Conservation (phyloP, 129 eudicot species). For the Flaveria robusta region DNA sequence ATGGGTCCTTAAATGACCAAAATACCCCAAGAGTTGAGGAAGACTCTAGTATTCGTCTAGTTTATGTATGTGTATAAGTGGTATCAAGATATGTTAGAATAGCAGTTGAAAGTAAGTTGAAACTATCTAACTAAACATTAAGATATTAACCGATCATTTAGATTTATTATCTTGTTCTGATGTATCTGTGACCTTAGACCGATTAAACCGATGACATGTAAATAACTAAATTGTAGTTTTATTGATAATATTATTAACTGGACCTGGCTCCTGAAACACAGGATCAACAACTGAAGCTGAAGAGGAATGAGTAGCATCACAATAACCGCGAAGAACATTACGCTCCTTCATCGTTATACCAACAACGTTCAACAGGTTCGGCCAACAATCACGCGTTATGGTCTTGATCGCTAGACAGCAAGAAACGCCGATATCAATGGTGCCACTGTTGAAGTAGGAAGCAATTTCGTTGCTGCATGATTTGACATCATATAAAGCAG, state of each 20-base stretch:
- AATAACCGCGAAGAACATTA: slow-evolving; percentile 1
- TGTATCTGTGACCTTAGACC: not conserved
- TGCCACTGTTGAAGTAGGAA: slow-evolving; percentile 11
- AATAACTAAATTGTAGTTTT: not conserved
- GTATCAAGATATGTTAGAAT: too few species aligned
- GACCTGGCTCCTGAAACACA: slow-evolving; percentile 5
- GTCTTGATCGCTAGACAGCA: slow-evolving; percentile 18
- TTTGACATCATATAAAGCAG: slow-evolving; percentile 10
- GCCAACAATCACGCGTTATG: slow-evolving; percentile 13
- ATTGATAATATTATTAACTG: not conserved
- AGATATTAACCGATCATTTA: not conserved
- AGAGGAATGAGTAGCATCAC: not conserved
- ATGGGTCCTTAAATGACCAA: too few species aligned
- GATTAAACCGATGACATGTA: not conserved
- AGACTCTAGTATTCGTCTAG: too few species aligned
- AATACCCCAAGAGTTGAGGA: too few species aligned
- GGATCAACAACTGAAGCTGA: not conserved
- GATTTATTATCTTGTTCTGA: not conserved
- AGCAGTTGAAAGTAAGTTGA: too few species aligned
- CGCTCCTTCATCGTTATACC: not conserved
- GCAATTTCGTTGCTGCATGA: slow-evolving; percentile 14
- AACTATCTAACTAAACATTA: not conserved
- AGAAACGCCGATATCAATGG: not conserved
- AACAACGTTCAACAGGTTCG: not conserved
- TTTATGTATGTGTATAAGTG: too few species aligned